Evolutionary conservation across 208 protist species (phyloP), one percentile per base, ranked within the genome.

Genomic region (Endotrypanum monterogeii): DNA sequence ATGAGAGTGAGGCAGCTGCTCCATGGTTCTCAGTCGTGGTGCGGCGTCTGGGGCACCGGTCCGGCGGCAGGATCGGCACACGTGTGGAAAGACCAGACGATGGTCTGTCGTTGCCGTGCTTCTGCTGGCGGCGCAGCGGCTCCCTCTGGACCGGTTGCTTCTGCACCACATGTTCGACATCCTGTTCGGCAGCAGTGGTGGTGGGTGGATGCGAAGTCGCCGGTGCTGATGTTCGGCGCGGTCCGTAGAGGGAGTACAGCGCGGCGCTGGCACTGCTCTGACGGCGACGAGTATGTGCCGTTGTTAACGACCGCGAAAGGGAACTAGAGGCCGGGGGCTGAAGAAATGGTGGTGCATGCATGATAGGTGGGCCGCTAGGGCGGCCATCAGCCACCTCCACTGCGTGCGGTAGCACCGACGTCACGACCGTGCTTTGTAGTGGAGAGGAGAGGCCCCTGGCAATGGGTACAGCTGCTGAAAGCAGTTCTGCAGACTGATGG

Each of bases 391-490:
- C 54, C 51, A 92, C 73, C 68, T 90, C 82, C 11, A 94, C 75
- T 4, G 60, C 76, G 9, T 65, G 78, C 37, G 87, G 89, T 51
- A 94, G 75, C 62, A 88, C 65, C 9, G 87, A 92, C 6, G 87
- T 94, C 25, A 94, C 89, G 12, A 94, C 78, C 46, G 78, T 84
- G 74, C 79, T 86, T n/a, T 82, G 72, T 60, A 78, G 68, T 28
- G 52, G 76, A 4, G 71, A 69, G 23, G 68, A 28, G 41, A 73
- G 50, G 39, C 20, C 44, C 44, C n/a, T 39, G 8, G 52, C 55
- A 16, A 62, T 39, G 35, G 68, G 66, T 12, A 57, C 63, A 14
- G 63, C 35, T 46, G 23, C 60, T 9, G 60, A 65, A 16, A 65
- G 12, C 60, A 14, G 35, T 39, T 18, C 37, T 65, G 44, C 9